Conservation (phyloP, 257 asterid genomes). For the Leonotis leonurus region DNA sequence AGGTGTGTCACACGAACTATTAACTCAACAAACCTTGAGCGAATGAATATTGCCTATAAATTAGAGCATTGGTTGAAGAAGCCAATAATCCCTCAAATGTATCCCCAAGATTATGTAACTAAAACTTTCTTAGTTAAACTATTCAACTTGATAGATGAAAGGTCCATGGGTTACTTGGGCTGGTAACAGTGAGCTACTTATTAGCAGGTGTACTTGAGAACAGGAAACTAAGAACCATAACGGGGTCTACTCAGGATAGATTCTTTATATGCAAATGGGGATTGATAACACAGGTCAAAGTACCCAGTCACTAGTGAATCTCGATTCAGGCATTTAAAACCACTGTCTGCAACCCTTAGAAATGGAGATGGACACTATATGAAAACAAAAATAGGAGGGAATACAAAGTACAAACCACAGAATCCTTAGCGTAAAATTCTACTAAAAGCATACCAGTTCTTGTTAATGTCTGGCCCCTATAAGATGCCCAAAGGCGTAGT, state of each 20-base stretch:
- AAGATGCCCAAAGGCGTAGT: constrained; percentile 96
- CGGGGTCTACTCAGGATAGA: background rate
- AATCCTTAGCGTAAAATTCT: background rate
- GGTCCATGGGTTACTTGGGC: background rate
- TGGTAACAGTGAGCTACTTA: background rate
- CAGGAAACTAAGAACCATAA: background rate
- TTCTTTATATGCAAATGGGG: background rate
- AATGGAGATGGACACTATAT: background rate
- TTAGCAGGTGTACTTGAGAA: background rate
- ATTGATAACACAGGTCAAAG: background rate
- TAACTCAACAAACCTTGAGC: background rate
- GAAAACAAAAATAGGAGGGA: background rate
- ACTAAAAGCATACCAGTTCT: constrained; percentile 66
- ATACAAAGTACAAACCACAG: background rate
- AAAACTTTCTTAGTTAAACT: too few species aligned
- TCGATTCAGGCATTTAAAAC: background rate
- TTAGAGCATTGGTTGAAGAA: background rate
- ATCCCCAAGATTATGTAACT: background rate
- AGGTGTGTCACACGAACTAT: background rate
- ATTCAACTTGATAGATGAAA: background rate
- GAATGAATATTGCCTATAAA: background rate
- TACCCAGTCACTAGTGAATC: background rate
- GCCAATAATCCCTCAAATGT: background rate
- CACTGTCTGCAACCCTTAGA: background rate
- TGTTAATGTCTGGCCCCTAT: constrained; percentile 95